These are phyloP conservation scores for Pleurostoma richardsiae DNA, from an alignment of 2,329 filamentous ascomycete genomes.

Conservation along the genomic window DNA sequence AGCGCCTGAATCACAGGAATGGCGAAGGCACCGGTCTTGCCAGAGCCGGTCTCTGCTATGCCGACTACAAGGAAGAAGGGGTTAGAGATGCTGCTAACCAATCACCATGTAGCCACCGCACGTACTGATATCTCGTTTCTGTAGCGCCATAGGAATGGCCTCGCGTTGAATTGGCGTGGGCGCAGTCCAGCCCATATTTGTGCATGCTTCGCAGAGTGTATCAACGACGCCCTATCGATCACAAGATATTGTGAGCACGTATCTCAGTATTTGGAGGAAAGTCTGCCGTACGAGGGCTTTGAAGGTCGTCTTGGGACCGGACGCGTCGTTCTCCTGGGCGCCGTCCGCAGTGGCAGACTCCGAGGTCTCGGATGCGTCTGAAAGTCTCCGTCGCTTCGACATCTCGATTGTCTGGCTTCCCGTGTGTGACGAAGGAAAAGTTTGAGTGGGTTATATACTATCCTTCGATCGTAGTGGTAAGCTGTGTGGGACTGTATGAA, in stretches of 20 bases:
- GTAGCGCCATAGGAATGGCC: slow-evolving; percentile 74
- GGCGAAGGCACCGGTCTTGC: slow-evolving; percentile 94
- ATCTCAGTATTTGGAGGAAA: not conserved
- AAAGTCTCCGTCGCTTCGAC: too few species aligned
- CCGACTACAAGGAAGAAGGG: slow-evolving; percentile 51
- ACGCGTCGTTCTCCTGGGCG: slow-evolving; percentile 12
- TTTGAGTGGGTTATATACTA: too few species aligned
- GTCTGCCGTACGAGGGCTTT: slow-evolving; percentile 48
- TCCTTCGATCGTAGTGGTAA: too few species aligned
- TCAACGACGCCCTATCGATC: slow-evolving; percentile 68
- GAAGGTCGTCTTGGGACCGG: slow-evolving; percentile 51
- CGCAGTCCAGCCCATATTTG: slow-evolving; percentile 71
- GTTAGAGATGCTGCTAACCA: too few species aligned
- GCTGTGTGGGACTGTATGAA: too few species aligned
- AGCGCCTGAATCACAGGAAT: slow-evolving; percentile 88
- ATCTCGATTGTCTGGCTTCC: too few species aligned
- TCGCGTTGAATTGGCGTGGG: slow-evolving; percentile 88
- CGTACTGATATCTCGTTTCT: slow-evolving; percentile 67
- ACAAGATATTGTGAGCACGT: slow-evolving; percentile 1
- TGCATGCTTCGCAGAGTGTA: slow-evolving; percentile 83
- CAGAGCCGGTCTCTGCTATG: slow-evolving; percentile 89
- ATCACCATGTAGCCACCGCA: not conserved
- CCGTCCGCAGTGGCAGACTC: slow-evolving; percentile 17
- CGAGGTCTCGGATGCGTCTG: not conserved
- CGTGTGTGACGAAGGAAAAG: too few species aligned